Conservation (phyloP, 441 rosid genomes). For the Syzygium malaccense region DNA sequence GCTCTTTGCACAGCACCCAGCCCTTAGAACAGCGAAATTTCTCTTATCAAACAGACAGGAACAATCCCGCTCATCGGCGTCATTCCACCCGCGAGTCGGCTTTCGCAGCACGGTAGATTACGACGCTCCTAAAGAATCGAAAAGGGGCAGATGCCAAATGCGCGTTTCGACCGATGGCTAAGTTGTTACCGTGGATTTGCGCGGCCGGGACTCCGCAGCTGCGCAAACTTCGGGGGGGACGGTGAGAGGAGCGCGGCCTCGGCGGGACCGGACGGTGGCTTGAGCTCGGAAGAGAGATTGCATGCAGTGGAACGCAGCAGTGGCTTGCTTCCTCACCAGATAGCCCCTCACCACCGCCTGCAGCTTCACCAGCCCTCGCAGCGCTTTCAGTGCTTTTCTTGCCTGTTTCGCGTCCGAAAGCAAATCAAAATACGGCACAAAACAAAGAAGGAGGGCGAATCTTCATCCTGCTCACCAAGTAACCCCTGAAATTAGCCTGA, state of each 20-base stretch:
- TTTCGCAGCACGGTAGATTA: no score
- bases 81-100: no score
- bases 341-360: constrained; percentile 59
- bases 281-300: constrained; percentile 59
- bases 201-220: constrained; percentile 23
- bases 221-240: neutral
- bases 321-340: constrained; percentile 48
- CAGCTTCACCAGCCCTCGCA: constrained; percentile 59
- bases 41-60: no score
- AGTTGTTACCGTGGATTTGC: constrained; percentile 33
- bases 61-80: no score
- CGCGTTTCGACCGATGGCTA: neutral
- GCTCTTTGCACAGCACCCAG: no score
- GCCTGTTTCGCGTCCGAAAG: constrained; percentile 27
- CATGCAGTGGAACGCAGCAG: constrained; percentile 54
- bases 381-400: constrained; percentile 52
- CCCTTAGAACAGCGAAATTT: no score
- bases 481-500: neutral
- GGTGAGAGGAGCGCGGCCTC: constrained; percentile 5
- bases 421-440: no score
- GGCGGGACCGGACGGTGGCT: constrained; percentile 29
- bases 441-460: neutral
- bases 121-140: neutral
- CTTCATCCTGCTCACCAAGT: neutral
- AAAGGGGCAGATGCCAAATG: neutral